Base-by-base conservation (phyloP, 352 stramenopile genomes). In the Globisporangium irregulare region DNA sequence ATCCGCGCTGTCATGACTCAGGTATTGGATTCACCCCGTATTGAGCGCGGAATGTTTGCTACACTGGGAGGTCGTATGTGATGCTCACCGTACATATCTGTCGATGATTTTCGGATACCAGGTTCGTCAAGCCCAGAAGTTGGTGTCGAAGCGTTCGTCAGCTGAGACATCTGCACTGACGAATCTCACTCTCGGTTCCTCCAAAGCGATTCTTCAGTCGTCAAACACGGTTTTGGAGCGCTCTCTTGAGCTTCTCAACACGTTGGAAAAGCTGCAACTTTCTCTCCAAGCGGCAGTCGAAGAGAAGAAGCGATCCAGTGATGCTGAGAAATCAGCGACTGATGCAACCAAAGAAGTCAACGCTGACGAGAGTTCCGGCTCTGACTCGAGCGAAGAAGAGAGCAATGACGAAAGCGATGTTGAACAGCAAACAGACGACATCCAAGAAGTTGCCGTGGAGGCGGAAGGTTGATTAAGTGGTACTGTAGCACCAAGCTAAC, bases 191-290 rank as follows among this genome's bases (percentile, higher is more conserved):
- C 32, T 90, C 41, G 73, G 78, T 18, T 72, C 83, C 46, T 87
- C 82, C 8, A 78, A 79, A 60, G 78, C 70, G 53, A 89, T 84
- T 27, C 73, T 92, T 29, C 75, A 81, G 38, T 84, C 82, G 27
- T 75, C 83, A 2, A 79, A 75, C 18, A 68, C 73, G n/a, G 75
- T 91, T 10, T 69, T 93, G 38, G 76, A 90, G 54, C 82, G 79
- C 53, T 82, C 83, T 9, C 66, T 93, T 0, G 76, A 83, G 55
- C 64, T 90, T 20, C 73, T 93, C 14, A 66, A 78, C 20, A 72
- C 80, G 1, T 74, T 91, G 25, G 83, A 92, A 60, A 38, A 72
- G 6, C 53, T 83, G 43, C 76, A 85, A 57, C n/a, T 63, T 20
- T 46, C 68, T n/a, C 14, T 71, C 66, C 43, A 75, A 50, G 7